Percentiles rank a stretch among this genome's conserved stretches.
Evolutionary conservation across 78 protist genomes (phyloP).

Genomic region (Emiliania huxleyi): DNA sequence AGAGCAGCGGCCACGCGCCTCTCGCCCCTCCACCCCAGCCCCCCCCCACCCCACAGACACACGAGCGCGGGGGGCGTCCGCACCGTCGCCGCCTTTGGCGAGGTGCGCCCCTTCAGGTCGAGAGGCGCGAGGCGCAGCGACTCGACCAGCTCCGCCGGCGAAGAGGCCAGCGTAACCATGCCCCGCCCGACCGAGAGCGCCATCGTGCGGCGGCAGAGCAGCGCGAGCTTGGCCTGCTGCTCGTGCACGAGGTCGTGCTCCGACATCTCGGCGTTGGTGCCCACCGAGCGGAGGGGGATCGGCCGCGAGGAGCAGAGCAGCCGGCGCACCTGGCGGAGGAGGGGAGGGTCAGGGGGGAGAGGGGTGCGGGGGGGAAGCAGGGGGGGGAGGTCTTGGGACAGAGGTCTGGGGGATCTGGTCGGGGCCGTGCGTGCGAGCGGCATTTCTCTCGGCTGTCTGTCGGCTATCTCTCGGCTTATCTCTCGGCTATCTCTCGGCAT

Average conservation of each 20-base stretch:
- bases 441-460: too few relatives aligned
- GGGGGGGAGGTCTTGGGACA: too few relatives aligned
- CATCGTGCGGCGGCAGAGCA: conserved; percentile 1
- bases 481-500: too few relatives aligned
- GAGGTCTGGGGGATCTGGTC: too few relatives aligned
- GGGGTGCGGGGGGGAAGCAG: too few relatives aligned
- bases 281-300: neutral
- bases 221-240: neutral
- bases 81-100: conserved; percentile 16
- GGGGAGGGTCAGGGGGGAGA: too few relatives aligned
- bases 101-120: neutral
- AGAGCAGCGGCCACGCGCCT: too few relatives aligned
- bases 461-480: too few relatives aligned
- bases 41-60: too few relatives aligned
- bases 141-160: neutral
- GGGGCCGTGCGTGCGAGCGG: too few relatives aligned
- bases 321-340: neutral
- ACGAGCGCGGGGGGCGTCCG: too few relatives aligned
- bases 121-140: conserved; percentile 31
- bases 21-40: too few relatives aligned
- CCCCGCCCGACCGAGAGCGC: conserved; percentile 43
- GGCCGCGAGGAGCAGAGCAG: conserved; percentile 40
- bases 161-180: conserved; percentile 48
- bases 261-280: neutral
- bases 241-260: conserved; percentile 14